Evolutionary conservation across 1,139 yeast species (phyloP), one percentile per base, ranked within the genome.

Genomic region (Diutina sp.): DNA sequence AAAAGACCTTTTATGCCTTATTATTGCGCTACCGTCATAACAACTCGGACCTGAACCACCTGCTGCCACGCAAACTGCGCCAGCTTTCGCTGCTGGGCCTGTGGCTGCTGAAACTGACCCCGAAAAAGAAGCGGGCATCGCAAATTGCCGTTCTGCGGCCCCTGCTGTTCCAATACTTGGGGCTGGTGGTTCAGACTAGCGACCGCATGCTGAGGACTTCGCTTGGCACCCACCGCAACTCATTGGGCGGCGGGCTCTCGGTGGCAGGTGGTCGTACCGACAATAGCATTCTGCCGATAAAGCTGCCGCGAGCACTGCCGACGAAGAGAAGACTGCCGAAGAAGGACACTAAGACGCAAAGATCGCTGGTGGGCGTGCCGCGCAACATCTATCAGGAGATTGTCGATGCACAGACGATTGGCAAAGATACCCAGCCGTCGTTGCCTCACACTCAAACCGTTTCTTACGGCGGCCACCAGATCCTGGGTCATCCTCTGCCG

Each of bases 1-100:
- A 87, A 67, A 87, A 86, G 70, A 85, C 89, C 50, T 83, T 87
- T 64, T 87, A 87, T 64, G 87, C 88, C 18, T 72, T 86, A 58
- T 72, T 87, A 56, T 68, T 79, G 65, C 75, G 82, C 61, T 82
- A 82, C 65, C 75, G 82, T 62, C 77, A 76, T 59, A 74, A 73
- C 56, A 83, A 79, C 62, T 76, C 71, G 55, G 72, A 69, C 29
- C 44, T 32, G 44, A 38, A n/a, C n/a, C 32, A 32, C 9, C 32
- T 29, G 51, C 53, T 50, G 53, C 53, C 53, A 6, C 41, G 21
- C 14, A 50, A 50, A 18, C 35, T 25, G 38, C 21, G 38, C 41
- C 35, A n/a, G 28, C 32, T 50, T 6, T 21, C 32, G 14, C 11
- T 38, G 18, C 45, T 32, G 44, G 44, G 44, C 6, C 32, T 38